Evolutionary conservation across 768 basidiomycete genomes (phyloP).

Genomic region (Filobasidium floriforme): DNA sequence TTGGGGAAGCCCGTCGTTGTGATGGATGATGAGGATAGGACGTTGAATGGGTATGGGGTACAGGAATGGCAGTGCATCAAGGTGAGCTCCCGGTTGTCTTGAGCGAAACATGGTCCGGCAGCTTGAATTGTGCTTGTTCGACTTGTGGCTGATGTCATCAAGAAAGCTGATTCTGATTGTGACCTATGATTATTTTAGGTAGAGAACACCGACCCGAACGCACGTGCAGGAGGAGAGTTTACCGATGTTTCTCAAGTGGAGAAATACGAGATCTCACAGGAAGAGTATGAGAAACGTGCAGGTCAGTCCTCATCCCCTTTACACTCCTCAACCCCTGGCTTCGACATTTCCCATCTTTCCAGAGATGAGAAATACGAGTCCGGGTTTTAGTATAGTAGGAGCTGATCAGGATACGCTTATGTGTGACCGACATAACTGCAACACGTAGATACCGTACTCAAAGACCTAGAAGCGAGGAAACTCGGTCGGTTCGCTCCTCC

Average conservation of each 20-base stretch:
- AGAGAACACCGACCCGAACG: slow-evolving; percentile 67
- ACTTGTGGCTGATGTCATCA: not conserved
- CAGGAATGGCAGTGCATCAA: slow-evolving; percentile 72
- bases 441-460: slow-evolving; percentile 83
- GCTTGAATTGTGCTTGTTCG: too few relatives aligned
- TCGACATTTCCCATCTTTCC: too few relatives aligned
- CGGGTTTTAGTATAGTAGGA: too few relatives aligned
- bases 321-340: too few relatives aligned
- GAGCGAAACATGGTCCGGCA: too few relatives aligned
- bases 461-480: slow-evolving; percentile 77
- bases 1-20: slow-evolving; percentile 47
- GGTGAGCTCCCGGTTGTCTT: slow-evolving; percentile 56
- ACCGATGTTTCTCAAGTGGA: slow-evolving; percentile 78
- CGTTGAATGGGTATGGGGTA: slow-evolving; percentile 67
- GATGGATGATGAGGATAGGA: slow-evolving; percentile 61
- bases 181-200: slow-evolving; percentile 49
- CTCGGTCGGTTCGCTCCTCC: slow-evolving; percentile 74
- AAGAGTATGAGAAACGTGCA: slow-evolving; percentile 69
- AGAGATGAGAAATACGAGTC: too few relatives aligned
- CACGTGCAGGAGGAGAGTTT: slow-evolving; percentile 68
- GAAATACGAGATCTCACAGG: slow-evolving; percentile 79
- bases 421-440: too few relatives aligned
- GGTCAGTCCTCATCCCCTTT: slow-evolving; percentile 51
- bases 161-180: not conserved
- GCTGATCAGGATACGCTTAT: slow-evolving; percentile 5